Evolutionary conservation across 805 yeast species (phyloP).

Genomic region (Nakazawaea anatomiae): DNA sequence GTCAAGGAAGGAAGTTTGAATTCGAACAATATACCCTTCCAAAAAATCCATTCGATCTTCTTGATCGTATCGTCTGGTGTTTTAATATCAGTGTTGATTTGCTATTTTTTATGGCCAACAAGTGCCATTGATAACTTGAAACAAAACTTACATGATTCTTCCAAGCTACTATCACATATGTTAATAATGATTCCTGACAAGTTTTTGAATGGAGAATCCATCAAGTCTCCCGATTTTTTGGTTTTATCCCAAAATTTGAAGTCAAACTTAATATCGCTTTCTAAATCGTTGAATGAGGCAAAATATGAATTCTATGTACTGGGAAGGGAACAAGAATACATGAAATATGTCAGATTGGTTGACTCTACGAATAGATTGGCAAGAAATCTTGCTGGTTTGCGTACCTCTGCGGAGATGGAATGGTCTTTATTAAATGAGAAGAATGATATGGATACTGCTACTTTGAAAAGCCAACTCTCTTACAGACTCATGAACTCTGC

Average conservation of each 20-base stretch:
- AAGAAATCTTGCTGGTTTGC: conserved; percentile 59
- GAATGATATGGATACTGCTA: conserved; percentile 12
- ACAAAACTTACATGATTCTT: conserved; percentile 40
- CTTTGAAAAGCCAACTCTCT: conserved; percentile 21
- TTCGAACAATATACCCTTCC: conserved; percentile 49
- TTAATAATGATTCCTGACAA: conserved; percentile 39
- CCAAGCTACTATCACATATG: conserved; percentile 44
- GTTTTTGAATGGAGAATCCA: conserved; percentile 42
- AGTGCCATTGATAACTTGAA: conserved; percentile 46
- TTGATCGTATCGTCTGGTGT: conserved; percentile 59
- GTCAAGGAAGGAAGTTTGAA: conserved; percentile 69
- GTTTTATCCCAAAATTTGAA: conserved; percentile 32
- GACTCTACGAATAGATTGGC: conserved; percentile 44
- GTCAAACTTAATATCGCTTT: conserved; percentile 31
- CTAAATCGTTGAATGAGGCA: conserved; percentile 47
- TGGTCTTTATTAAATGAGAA: conserved; percentile 41
- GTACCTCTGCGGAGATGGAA: conserved; percentile 65
- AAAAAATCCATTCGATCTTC: conserved; percentile 47
- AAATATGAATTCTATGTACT: conserved; percentile 48
- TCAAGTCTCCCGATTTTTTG: conserved; percentile 32
- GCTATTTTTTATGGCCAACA: conserved; percentile 61
- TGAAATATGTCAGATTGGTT: conserved; percentile 38
- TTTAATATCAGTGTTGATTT: conserved; percentile 47
- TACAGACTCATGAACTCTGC: conserved; percentile 6
- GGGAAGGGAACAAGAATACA: conserved; percentile 54